These are phyloP conservation scores for Raddia distichophylla DNA, from an alignment of 176 grass and related monocot genomes.

Conservation along the genomic window DNA sequence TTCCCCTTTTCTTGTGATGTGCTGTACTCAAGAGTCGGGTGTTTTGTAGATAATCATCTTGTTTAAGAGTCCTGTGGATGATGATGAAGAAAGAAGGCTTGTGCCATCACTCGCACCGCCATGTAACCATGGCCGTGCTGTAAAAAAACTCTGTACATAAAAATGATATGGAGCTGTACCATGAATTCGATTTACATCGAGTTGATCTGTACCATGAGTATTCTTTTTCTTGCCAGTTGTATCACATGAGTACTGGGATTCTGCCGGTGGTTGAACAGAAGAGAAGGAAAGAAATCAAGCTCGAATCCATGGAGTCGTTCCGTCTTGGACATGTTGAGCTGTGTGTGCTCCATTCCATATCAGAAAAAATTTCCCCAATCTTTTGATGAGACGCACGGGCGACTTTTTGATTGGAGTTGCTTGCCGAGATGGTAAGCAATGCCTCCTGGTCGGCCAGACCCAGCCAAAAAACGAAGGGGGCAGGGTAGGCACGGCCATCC, in stretches of 20 bases:
- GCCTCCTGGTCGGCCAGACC: neutral
- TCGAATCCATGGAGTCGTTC: neutral
- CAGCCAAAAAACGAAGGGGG: neutral
- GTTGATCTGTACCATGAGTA: neutral
- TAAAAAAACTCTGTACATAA: conserved; percentile 39
- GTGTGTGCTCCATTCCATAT: neutral
- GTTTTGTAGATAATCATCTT: conserved; percentile 44
- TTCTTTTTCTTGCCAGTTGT: neutral
- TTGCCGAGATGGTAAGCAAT: neutral
- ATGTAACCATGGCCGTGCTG: conserved; percentile 40
- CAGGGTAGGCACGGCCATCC: neutral
- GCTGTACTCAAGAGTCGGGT: conserved; percentile 15
- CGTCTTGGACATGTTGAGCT: neutral
- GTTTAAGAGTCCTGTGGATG: conserved; percentile 9
- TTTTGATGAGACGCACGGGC: neutral
- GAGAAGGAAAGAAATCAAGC: neutral
- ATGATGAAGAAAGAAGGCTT: neutral
- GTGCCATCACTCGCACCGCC: conserved; percentile 13
- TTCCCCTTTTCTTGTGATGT: neutral
- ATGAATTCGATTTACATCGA: conserved; percentile 26
- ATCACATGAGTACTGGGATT: conserved; percentile 4
- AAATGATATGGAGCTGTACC: conserved; percentile 31
- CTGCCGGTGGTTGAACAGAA: conserved; percentile 8
- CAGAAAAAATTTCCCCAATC: neutral
- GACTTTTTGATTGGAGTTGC: neutral